These are phyloP conservation scores for Cymbopogon citratus DNA, from an alignment of 176 grass and related monocot species.

Conservation along the genomic window DNA sequence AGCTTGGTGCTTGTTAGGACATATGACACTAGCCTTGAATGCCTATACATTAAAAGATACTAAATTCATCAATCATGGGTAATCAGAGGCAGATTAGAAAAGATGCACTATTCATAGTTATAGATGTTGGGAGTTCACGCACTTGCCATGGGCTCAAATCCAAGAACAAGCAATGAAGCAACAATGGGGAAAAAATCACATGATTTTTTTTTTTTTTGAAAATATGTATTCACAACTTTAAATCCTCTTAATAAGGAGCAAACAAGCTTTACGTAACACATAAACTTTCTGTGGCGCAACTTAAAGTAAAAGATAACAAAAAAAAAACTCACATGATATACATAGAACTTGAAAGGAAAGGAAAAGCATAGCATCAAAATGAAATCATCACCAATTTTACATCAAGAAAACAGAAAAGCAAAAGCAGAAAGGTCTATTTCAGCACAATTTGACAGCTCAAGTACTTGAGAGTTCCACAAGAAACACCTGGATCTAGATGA, in stretches of 20 bases:
- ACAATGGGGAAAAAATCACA: not conserved
- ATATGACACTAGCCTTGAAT: conserved; percentile 84
- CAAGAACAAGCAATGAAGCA: not conserved
- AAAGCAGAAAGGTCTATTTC: not conserved
- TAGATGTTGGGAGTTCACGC: not conserved
- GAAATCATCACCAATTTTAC: not conserved
- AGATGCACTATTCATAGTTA: not conserved
- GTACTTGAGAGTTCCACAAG: not conserved
- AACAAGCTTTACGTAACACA: not conserved
- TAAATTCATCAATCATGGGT: conserved; percentile 30
- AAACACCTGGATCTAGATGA: not conserved
- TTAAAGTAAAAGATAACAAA: not conserved
- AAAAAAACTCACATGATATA: not conserved
- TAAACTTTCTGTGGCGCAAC: not conserved
- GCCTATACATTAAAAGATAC: conserved; percentile 60
- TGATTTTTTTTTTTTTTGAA: not conserved
- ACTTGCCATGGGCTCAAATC: conserved; percentile 4
- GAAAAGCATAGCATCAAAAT: not conserved
- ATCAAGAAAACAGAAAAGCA: conserved; percentile 14
- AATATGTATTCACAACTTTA: not conserved
- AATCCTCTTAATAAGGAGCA: conserved; percentile 1
- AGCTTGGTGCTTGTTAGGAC: conserved; percentile 96
- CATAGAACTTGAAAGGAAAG: not conserved
- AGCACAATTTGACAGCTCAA: conserved; percentile 8
- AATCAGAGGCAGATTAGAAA: not conserved